Conservation (phyloP, 768 basidiomycete species). For the Leccinum longicurvipes region DNA sequence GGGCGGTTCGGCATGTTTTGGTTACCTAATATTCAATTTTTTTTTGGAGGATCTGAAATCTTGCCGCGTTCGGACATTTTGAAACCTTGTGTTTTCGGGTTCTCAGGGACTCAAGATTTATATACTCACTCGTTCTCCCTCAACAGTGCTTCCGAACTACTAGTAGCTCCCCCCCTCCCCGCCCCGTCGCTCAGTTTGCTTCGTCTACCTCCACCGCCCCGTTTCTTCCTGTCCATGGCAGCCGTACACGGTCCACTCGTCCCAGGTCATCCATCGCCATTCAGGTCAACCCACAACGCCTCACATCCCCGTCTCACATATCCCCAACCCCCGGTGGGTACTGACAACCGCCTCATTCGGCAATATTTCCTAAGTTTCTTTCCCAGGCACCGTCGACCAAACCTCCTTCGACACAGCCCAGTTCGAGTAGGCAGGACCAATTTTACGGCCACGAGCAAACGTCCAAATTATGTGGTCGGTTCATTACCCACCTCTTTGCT, state of each 20-base stretch:
- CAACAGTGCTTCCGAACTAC: slow-evolving; percentile 19
- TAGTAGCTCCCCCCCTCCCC: slow-evolving; percentile 12
- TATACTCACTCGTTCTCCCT: slow-evolving; percentile 18
- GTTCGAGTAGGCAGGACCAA: slow-evolving; percentile 21
- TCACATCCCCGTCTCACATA: slow-evolving; percentile 29
- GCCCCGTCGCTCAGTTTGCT: neutral
- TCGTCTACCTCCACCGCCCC: slow-evolving; percentile 14
- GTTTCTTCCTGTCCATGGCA: slow-evolving; percentile 21
- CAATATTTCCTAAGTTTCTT: neutral
- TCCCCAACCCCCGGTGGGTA: slow-evolving; percentile 27
- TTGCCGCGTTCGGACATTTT: slow-evolving; percentile 15
- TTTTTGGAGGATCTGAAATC: slow-evolving; percentile 9
- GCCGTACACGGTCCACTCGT: slow-evolving; percentile 30
- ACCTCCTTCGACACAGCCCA: slow-evolving; percentile 31
- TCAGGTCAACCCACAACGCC: slow-evolving; percentile 22
- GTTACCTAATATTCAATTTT: slow-evolving; percentile 18
- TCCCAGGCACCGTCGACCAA: slow-evolving; percentile 26
- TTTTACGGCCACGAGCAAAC: slow-evolving; percentile 66
- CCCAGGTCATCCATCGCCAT: slow-evolving; percentile 30
- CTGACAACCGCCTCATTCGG: neutral
- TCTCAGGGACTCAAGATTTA: slow-evolving; percentile 22
- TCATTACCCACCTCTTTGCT: slow-evolving; percentile 81
- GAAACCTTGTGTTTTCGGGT: slow-evolving; percentile 8
- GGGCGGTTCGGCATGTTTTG: slow-evolving; percentile 23
- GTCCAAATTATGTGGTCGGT: slow-evolving; percentile 67